Percentiles rank a stretch among this genome's conserved stretches.
These are phyloP conservation scores for Ophiostoma himal-ulmi DNA, from an alignment of 2,329 filamentous ascomycete genomes.

Conservation along the genomic window DNA sequence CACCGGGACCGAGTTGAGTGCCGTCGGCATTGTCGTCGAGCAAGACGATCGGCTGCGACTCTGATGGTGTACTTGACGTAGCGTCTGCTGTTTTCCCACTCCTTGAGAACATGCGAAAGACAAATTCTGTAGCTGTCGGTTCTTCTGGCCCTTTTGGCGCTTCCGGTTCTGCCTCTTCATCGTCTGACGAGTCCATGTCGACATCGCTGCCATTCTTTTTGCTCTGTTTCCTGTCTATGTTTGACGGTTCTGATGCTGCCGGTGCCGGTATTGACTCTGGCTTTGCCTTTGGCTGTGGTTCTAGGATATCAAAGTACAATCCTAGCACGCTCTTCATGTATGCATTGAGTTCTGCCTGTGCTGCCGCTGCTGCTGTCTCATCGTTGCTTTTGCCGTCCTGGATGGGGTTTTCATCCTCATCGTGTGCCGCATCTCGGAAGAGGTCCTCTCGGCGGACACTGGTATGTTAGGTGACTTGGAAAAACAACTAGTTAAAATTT, in stretches of 20 bases:
- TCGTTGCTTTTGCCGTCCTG: neutral
- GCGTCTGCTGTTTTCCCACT: neutral
- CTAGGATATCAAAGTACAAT: constrained; percentile 1
- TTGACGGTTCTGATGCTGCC: neutral
- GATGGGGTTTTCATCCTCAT: neutral
- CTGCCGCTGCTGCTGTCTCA: neutral
- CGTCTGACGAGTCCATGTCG: neutral
- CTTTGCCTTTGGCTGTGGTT: neutral
- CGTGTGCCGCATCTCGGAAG: constrained; percentile 19
- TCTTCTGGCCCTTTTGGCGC: neutral
- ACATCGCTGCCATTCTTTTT: neutral
- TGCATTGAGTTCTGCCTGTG: constrained; percentile 24
- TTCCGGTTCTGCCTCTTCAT: neutral
- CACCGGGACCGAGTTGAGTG: constrained; percentile 33
- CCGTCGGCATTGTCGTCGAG: constrained; percentile 41
- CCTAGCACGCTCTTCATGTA: constrained; percentile 22
- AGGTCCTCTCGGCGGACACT: constrained; percentile 25
- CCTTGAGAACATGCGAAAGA: constrained; percentile 26
- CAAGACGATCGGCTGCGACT: constrained; percentile 40
- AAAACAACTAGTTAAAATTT: no score
- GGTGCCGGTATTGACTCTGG: neutral
- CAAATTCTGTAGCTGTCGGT: constrained; percentile 18
- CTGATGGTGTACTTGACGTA: neutral
- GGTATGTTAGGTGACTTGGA: neutral
- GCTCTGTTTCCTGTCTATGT: neutral